Base-by-base conservation (phyloP, 164 flowering plant genomes). In the Stephania japonica region DNA sequence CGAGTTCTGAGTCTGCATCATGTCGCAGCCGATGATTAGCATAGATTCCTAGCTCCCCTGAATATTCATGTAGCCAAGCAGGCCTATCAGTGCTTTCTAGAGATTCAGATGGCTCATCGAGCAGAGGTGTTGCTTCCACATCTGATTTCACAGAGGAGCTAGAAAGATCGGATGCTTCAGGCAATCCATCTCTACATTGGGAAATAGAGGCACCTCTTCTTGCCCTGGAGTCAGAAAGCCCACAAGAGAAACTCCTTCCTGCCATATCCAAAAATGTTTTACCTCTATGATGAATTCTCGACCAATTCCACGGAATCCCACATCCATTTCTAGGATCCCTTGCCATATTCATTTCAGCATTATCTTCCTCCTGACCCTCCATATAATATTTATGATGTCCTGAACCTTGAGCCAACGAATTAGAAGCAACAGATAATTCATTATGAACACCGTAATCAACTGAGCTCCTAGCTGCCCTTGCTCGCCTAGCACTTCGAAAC, bases 251-350 rank as follows among this genome's bases (percentile, higher is more conserved):
- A 77, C 97, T 93, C 83, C 93, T 85, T 42, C 99, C 98, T n/a
- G 98, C 98, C 78, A 81, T 87, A 85, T 93, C 98, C 72, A 96
- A 86, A 75, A 92, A 81, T 42, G 93, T 87, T 78, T 87, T 93
- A 38, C 99, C 91, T 72, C 96, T 81, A 66, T 91, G 81, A 80
- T 96, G 99, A 81, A 96, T 91, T 80, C 97, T 88, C 32, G 98
- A 92, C 99, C 99, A 96, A 80, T 96, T 96, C 87, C 88, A 93
- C 56, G 95, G 98, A 75, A 93, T 89, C 13, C 99, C 98, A 85
- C 97, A 96, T 42, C 97, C 95, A 83, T 93, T 88, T 77, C 81
- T 79, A 8, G 97, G 92, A 77, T 79, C 92, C 63, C 83, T 77
- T 6, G 86, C 79, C 69, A 86, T 86, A 82, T 86, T 86, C 38